These are phyloP conservation scores for Polyporus tsugae DNA, from an alignment of 1,284 basidiomycete species.

Conservation along the genomic window DNA sequence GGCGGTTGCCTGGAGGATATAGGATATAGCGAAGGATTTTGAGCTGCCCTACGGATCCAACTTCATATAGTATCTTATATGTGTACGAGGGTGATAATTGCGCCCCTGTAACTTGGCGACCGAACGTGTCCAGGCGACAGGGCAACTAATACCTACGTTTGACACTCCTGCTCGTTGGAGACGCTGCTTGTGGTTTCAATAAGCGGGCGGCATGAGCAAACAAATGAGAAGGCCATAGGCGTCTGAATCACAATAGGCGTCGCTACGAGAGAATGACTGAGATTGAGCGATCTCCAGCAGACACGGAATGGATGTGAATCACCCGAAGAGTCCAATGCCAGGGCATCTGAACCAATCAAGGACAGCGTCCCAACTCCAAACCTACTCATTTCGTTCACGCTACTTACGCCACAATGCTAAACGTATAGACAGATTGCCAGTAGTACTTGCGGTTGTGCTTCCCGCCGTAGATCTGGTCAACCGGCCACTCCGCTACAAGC, in stretches of 20 bases:
- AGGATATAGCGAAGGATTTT: not conserved
- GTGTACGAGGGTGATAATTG: too few relatives aligned
- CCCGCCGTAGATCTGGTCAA: slow-evolving; percentile 8
- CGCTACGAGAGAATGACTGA: too few relatives aligned
- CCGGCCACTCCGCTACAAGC: slow-evolving; percentile 8
- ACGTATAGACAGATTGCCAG: slow-evolving; percentile 6
- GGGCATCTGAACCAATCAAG: not conserved
- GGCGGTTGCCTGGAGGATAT: not conserved
- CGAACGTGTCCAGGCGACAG: not conserved
- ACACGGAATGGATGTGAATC: too few relatives aligned
- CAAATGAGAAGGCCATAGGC: not conserved
- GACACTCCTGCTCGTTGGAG: not conserved
- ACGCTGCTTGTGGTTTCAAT: not conserved
- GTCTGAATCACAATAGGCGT: not conserved
- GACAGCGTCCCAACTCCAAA: not conserved
- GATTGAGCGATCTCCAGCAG: too few relatives aligned
- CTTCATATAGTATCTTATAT: not conserved
- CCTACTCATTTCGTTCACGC: not conserved
- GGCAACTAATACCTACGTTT: not conserved
- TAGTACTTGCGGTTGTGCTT: slow-evolving; percentile 6
- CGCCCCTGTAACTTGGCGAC: not conserved
- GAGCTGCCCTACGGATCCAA: not conserved
- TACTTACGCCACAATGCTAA: slow-evolving; percentile 3
- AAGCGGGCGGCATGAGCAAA: not conserved
- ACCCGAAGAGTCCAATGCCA: not conserved